Evolutionary conservation across 805 yeast species (phyloP), one percentile per base, ranked within the genome.

Genomic region (Zygoascus biomembranicola): DNA sequence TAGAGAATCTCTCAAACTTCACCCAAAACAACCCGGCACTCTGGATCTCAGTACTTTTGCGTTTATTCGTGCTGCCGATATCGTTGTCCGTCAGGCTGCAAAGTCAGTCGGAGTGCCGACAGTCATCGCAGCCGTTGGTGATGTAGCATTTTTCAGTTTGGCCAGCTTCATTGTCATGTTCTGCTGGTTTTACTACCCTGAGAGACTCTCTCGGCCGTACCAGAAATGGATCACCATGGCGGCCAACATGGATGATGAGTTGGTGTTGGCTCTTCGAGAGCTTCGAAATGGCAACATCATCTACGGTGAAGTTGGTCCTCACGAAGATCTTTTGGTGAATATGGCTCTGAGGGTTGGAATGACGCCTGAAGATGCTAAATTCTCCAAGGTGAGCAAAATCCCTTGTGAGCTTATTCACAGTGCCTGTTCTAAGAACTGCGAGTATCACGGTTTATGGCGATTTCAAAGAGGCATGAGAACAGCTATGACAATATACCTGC

Each of bases 221-320:
- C 62, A 68, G 28, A 65, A 66, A 50, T 76, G 80, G 80, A 76
- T 76, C 58, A 74, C 80, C 2, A 69, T 69, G 44, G 78, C 77
- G 18, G 79, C 80, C 8, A 67, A 71, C 52, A 73, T 76, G 75
- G 79, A 76, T 56, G 62, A 62, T 26, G 76, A 69, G 41, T 56
- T 76, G 11, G 62, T 73, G 2, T 60, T 61, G 14, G 66, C 66
- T 2, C 66, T 76, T 41, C 62, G 67, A 32, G 55, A 59, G 5
- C 46, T 76, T n/a, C 68, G 69, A 32, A 54, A 62, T 4, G 69
- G 69, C 4, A 59, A 61, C 19, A 55, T 71, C 43, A 57, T 59
- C 20, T 76, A 76, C 57, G 79, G 79, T 9, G 59, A 63, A 32
- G 56, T 61, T 5, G 61, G 66, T 11, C 63, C 63, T 3, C 54